A percentile compares a stretch with the other conserved stretches of the same genome.
Evolutionary conservation across 2,329 filamentous ascomycete genomes (phyloP).

Genomic region (Cercospora beticola): DNA sequence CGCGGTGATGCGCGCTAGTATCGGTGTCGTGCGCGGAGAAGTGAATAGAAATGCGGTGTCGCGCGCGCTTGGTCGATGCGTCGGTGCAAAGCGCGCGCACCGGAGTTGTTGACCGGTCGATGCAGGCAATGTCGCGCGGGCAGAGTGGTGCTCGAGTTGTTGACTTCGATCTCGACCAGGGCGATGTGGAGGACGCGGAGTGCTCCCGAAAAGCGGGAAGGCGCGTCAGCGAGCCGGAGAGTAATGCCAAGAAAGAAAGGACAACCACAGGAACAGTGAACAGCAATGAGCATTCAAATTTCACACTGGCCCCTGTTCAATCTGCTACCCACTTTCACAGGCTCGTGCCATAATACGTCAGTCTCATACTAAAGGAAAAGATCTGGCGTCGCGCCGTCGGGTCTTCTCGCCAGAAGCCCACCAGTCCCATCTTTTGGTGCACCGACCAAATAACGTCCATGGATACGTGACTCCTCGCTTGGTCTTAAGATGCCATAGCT

Average conservation of each 20-base stretch:
- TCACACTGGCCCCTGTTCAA: neutral
- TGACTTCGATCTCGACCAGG: neutral
- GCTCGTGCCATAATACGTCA: slow-evolving; percentile 3
- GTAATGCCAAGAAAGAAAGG: neutral
- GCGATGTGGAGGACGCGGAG: neutral
- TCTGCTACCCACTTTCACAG: neutral
- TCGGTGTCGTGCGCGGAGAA: neutral
- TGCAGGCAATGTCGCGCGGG: neutral
- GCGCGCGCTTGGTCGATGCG: neutral
- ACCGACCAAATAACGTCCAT: neutral
- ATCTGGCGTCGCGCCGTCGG: slow-evolving; percentile 16
- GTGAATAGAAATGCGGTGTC: neutral
- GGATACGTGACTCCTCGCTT: slow-evolving; percentile 13
- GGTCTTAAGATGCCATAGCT: slow-evolving; percentile 21
- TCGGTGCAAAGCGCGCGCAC: neutral
- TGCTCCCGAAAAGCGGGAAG: neutral
- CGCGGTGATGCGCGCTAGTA: neutral
- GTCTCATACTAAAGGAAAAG: slow-evolving; percentile 5
- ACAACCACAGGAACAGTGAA: neutral
- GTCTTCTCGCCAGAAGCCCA: slow-evolving; percentile 1
- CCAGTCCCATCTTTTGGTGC: neutral
- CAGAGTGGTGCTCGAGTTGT: neutral
- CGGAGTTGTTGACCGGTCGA: neutral
- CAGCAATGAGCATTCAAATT: neutral
- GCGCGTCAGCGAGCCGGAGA: neutral